These are phyloP conservation scores for Plasmodium falciparum DNA, from an alignment of 169 alveolate genomes.

Conservation along the genomic window DNA sequence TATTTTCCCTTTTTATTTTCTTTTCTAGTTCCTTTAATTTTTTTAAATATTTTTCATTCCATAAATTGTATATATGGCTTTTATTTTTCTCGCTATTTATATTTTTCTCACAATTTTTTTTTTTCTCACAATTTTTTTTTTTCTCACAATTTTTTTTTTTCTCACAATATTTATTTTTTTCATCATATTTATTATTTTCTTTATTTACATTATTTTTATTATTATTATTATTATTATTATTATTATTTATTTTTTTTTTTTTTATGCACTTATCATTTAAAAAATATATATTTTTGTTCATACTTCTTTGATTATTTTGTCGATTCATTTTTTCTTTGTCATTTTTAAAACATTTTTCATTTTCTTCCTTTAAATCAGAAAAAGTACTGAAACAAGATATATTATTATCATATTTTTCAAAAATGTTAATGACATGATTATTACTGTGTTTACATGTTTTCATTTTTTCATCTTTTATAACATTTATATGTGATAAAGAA, in stretches of 20 bases:
- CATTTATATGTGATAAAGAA: no score
- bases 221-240: not conserved
- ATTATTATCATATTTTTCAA: no score
- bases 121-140: not conserved
- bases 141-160: not conserved
- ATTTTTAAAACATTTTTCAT: not conserved
- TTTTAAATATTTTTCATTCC: not conserved
- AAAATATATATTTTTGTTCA: not conserved
- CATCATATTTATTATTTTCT: not conserved
- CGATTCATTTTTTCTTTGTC: not conserved
- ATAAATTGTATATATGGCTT: not conserved
- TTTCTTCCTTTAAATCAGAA: not conserved
- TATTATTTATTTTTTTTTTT: not conserved
- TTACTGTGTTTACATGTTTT: no score
- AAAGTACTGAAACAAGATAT: not conserved
- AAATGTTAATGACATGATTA: no score
- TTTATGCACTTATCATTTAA: not conserved
- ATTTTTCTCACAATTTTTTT: not conserved
- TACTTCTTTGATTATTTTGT: not conserved
- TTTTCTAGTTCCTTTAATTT: not conserved
- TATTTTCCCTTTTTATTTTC: not conserved
- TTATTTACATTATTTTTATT: not conserved
- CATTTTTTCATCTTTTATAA: no score
- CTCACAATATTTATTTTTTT: not conserved
- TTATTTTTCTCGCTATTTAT: not conserved